phyloP scores from a whole-genome alignment of 441 rosid species.

The Euphorbia schlechtendalii region DNA sequence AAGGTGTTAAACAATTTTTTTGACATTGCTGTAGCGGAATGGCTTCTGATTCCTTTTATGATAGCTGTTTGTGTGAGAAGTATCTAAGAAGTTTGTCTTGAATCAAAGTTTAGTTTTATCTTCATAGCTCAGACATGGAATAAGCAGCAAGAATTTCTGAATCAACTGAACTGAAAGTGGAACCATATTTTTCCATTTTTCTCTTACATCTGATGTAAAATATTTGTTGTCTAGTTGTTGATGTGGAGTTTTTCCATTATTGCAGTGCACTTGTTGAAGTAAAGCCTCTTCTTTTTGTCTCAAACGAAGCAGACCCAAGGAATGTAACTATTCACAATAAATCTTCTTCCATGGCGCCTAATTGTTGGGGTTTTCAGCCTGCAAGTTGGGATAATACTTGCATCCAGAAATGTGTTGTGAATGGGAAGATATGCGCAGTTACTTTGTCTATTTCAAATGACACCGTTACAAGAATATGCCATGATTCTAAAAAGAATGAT shows the following conservation, averaged over 20 bases:
- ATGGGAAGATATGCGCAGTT: slow-evolving; percentile 52
- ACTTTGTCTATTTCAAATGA: slow-evolving; percentile 52
- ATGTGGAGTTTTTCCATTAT: not conserved
- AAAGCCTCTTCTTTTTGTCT: slow-evolving; percentile 68
- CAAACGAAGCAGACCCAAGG: slow-evolving; percentile 32
- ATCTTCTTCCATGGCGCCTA: slow-evolving; percentile 17
- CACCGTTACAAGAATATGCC: slow-evolving; percentile 36
- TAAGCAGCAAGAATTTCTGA: not conserved
- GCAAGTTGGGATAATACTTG: slow-evolving; percentile 80
- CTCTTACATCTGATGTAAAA: not conserved
- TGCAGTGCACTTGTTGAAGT: slow-evolving; percentile 86
- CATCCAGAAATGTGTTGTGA: slow-evolving; percentile 57
- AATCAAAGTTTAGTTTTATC: not conserved
- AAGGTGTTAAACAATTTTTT: not conserved
- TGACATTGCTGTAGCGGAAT: not conserved
- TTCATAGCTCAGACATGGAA: not conserved
- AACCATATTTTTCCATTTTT: not conserved
- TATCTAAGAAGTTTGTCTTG: not conserved
- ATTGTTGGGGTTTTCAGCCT: slow-evolving; percentile 49
- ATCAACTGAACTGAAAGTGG: not conserved
- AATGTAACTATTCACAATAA: slow-evolving; percentile 26
- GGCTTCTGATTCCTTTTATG: not conserved
- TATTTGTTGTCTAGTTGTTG: not conserved
- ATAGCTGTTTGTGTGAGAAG: not conserved
- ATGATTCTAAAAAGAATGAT: slow-evolving; percentile 18